Percentiles rank a stretch among this genome's conserved stretches.
Evolutionary conservation across 1,284 basidiomycete genomes (phyloP).

Genomic region (Moesziomyces parantarcticus): DNA sequence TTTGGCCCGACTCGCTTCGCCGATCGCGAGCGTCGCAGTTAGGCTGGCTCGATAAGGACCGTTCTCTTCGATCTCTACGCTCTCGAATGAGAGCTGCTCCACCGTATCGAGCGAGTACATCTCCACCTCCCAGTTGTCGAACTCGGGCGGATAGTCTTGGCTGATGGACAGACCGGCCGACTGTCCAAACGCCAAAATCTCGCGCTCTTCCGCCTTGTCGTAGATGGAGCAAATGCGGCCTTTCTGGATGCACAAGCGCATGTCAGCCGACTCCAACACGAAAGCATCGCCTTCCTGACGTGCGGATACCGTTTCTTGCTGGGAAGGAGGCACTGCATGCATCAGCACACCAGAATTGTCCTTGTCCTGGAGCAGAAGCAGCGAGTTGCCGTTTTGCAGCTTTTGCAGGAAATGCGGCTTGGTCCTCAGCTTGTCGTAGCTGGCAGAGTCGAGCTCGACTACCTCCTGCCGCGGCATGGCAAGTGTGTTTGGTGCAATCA

Average conservation of each 20-base stretch:
- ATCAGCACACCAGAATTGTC: conserved; percentile 36
- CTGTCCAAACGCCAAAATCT: conserved; percentile 52
- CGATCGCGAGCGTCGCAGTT: conserved; percentile 72
- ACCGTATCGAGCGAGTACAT: conserved; percentile 91
- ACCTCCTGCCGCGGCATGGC: conserved; percentile 81
- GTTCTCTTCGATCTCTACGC: conserved; percentile 77
- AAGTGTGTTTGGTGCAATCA: conserved; percentile 78
- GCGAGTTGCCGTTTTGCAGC: conserved; percentile 31
- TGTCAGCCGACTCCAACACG: conserved; percentile 37
- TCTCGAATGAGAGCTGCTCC: conserved; percentile 78
- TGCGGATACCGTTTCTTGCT: conserved; percentile 40
- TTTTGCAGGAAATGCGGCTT: conserved; percentile 33
- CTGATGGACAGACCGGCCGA: conserved; percentile 59
- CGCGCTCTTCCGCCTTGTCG: conserved; percentile 46
- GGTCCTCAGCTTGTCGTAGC: conserved; percentile 18
- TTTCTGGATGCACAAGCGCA: conserved; percentile 46
- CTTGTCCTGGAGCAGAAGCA: conserved; percentile 50
- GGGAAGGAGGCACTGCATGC: neutral
- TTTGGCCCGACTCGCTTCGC: conserved; percentile 76
- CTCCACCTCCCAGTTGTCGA: conserved; percentile 81
- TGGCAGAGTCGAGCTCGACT: conserved; percentile 71
- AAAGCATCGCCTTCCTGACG: conserved; percentile 53
- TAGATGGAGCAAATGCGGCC: conserved; percentile 59
- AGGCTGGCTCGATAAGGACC: conserved; percentile 87
- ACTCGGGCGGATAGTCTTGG: conserved; percentile 62